These are phyloP conservation scores for Fusarium oligoseptatum DNA, from an alignment of 2,329 filamentous ascomycete genomes.

Conservation along the genomic window DNA sequence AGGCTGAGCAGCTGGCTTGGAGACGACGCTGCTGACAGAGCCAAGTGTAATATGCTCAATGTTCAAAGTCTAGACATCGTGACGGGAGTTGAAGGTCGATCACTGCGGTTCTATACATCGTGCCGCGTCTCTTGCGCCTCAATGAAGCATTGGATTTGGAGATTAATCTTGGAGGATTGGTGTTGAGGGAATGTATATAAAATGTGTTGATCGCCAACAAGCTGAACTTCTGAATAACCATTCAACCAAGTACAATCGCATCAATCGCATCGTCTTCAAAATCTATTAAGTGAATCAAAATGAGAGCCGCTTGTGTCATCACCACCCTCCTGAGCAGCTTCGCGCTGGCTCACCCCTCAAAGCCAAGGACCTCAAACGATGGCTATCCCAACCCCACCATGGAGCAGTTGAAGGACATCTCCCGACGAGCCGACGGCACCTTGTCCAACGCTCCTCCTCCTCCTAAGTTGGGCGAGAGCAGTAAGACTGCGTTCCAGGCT, in stretches of 20 bases:
- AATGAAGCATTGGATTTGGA: not conserved
- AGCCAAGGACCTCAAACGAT: not conserved
- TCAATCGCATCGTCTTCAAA: not conserved
- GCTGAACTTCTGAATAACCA: not conserved
- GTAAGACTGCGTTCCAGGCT: conserved; percentile 12
- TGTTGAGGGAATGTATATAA: not conserved
- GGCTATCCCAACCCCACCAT: not conserved
- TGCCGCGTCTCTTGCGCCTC: not conserved
- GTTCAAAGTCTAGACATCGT: not conserved
- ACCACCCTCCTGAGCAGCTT: not conserved
- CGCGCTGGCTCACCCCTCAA: not conserved
- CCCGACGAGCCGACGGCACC: not conserved
- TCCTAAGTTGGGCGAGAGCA: conserved; percentile 9
- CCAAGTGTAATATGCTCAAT: not conserved
- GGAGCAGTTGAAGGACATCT: conserved; percentile 4
- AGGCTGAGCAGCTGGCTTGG: not conserved
- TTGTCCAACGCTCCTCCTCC: conserved; percentile 7
- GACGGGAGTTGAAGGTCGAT: not conserved
- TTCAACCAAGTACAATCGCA: not conserved
- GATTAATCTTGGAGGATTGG: not conserved
- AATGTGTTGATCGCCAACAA: not conserved
- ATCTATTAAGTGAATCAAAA: not conserved
- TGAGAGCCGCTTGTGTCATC: not conserved
- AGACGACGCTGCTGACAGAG: not conserved
- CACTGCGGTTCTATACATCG: not conserved